Conservation (phyloP, 140 eudicot species). For the Flaveria floridana region DNA sequence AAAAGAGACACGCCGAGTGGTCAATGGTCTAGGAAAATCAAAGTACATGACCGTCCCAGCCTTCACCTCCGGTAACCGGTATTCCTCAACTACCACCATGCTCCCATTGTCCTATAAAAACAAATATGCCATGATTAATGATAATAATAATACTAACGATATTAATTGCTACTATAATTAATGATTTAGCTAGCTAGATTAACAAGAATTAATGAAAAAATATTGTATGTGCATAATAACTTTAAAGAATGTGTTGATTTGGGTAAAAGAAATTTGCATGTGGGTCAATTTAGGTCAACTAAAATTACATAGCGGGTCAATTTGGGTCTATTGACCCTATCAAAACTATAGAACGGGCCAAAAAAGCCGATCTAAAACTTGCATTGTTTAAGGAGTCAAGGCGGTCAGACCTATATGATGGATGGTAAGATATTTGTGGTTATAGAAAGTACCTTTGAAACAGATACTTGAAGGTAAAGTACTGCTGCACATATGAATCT, state of each 20-base stretch:
- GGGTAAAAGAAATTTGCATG: neutral
- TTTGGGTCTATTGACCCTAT: neutral
- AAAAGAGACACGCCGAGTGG: constrained; percentile 56
- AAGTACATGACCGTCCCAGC: constrained; percentile 85
- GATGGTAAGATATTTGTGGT: constrained; percentile 8
- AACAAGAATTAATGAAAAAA: neutral
- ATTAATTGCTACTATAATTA: neutral
- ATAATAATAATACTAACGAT: neutral
- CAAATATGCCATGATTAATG: constrained; percentile 2
- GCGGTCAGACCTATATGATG: neutral
- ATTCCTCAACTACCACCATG: constrained; percentile 75
- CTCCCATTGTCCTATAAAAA: constrained; percentile 59
- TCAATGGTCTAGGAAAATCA: constrained; percentile 75
- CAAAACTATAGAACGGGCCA: neutral
- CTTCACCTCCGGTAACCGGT: constrained; percentile 82
- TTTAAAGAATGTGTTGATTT: neutral
- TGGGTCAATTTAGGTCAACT: neutral
- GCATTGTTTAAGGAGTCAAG: neutral
- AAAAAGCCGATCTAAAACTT: neutral
- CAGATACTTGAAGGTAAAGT: constrained; percentile 83
- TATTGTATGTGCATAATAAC: neutral
- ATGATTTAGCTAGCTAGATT: constrained; percentile 1
- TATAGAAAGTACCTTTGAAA: constrained; percentile 60
- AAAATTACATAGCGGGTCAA: neutral
- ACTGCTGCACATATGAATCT: constrained; percentile 69